A percentile compares a stretch with the other conserved stretches of the same genome.
phyloP scores from a whole-genome alignment of 2,329 filamentous ascomycete genomes.

The Colletotrichum limetticola region DNA sequence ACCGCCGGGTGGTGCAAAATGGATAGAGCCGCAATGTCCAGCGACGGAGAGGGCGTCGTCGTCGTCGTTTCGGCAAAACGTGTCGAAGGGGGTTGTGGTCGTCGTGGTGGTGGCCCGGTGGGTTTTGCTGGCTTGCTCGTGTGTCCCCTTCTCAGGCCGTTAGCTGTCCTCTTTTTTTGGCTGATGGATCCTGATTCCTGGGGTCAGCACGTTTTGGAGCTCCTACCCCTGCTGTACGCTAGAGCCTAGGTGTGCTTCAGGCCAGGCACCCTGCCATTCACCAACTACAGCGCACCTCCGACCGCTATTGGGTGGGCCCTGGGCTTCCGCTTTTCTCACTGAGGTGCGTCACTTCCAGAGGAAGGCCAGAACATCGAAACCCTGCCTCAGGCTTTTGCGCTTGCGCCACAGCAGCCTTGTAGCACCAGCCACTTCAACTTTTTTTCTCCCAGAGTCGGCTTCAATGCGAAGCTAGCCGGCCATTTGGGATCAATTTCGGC shows the following conservation, averaged over 20 bases:
- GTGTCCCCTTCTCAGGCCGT: conserved; percentile 37
- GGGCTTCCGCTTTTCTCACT: background rate
- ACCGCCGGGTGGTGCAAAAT: conserved; percentile 16
- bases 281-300: conserved; percentile 1
- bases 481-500: conserved; percentile 2
- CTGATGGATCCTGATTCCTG: conserved; percentile 35
- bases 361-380: background rate
- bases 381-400: conserved; percentile 11
- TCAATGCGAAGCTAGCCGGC: conserved; percentile 15
- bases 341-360: background rate
- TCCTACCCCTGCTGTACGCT: conserved; percentile 33
- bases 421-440: conserved; percentile 25
- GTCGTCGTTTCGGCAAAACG: conserved; percentile 26
- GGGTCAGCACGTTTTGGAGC: conserved; percentile 35
- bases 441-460: conserved; percentile 1
- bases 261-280: conserved; percentile 8
- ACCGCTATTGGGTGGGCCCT: background rate
- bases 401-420: conserved; percentile 28
- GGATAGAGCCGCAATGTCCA: conserved; percentile 32
- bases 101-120: conserved; percentile 22
- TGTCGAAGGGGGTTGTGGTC: background rate
- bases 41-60: conserved; percentile 34
- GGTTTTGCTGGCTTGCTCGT: conserved; percentile 29
- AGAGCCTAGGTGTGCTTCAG: conserved; percentile 8
- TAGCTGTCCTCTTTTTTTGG: conserved; percentile 42